Conservation (phyloP, 1,139 yeast species). For the Yamadazyma pseudoaaseri region DNA sequence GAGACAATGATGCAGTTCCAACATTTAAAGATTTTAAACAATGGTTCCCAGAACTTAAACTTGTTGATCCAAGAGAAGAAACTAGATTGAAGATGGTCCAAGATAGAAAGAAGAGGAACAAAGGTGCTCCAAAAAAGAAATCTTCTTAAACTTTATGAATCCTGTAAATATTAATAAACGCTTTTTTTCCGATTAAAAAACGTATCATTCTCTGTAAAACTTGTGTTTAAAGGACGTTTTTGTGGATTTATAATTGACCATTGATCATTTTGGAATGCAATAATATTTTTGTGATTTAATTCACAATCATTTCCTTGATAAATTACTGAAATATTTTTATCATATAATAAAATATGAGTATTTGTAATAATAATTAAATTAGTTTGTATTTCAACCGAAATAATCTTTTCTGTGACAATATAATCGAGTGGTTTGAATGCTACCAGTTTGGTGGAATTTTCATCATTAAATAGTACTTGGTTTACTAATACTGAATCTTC, state of each 20-base stretch:
- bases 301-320: neutral
- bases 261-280: neutral
- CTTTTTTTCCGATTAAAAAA: slow-evolving; percentile 2
- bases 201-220: slow-evolving; percentile 14
- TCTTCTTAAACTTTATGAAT: slow-evolving; percentile 8
- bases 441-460: slow-evolving; percentile 9
- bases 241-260: neutral
- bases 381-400: slow-evolving; percentile 1
- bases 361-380: slow-evolving; percentile 6
- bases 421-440: slow-evolving; percentile 11
- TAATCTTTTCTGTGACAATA: slow-evolving; percentile 10
- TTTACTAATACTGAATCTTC: slow-evolving; percentile 11
- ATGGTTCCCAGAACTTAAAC: slow-evolving; percentile 56
- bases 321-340: neutral
- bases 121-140: slow-evolving; percentile 89
- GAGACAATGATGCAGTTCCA: slow-evolving; percentile 63
- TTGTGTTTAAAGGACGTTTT: slow-evolving; percentile 2
- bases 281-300: too few species aligned
- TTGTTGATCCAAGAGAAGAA: slow-evolving; percentile 73
- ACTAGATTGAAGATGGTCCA: slow-evolving; percentile 65
- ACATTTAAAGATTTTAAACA: slow-evolving; percentile 59
- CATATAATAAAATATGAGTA: slow-evolving; percentile 9
- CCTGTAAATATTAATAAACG: neutral
- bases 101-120: slow-evolving; percentile 80
- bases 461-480: slow-evolving; percentile 10